Conservation (phyloP, 78 protist genomes). For the Chrysochromulina parva region DNA sequence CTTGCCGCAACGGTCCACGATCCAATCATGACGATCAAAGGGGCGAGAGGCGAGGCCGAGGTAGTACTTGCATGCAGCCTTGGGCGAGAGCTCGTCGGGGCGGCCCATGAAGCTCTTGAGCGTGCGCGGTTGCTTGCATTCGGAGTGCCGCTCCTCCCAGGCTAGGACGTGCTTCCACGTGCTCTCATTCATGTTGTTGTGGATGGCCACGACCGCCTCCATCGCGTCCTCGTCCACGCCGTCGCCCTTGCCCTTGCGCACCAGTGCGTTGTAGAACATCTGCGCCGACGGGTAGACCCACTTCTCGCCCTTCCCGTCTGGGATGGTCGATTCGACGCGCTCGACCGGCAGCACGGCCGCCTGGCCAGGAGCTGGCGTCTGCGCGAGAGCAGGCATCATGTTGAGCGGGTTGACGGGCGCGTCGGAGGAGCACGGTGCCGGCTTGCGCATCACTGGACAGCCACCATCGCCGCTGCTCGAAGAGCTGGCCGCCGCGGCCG, state of each 20-base stretch:
- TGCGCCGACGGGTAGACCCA: conserved; percentile 49
- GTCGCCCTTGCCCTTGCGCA: conserved; percentile 36
- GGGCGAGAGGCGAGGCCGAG: not conserved
- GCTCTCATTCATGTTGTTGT: conserved; percentile 45
- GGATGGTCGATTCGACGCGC: conserved; percentile 41
- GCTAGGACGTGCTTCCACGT: not conserved
- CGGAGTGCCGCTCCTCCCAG: conserved; percentile 27
- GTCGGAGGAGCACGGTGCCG: not conserved
- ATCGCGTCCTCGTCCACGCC: not conserved
- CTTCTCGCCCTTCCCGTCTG: conserved; percentile 10
- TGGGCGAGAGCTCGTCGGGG: conserved; percentile 60
- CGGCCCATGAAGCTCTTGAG: conserved; percentile 69
- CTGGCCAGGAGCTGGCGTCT: conserved; percentile 34
- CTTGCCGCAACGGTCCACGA: conserved; percentile 35
- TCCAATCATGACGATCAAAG: conserved; percentile 53
- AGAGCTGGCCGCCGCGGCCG: too few species aligned
- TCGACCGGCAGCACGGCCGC: not conserved
- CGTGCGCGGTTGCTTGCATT: conserved; percentile 43
- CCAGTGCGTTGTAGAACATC: conserved; percentile 42
- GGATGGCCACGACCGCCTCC: conserved; percentile 19
- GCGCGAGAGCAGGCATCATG: not conserved
- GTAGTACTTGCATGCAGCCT: not conserved
- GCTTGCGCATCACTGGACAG: too few species aligned
- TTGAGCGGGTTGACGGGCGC: not conserved
- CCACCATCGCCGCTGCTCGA: too few species aligned